Evolutionary conservation across 441 rosid genomes (phyloP), one percentile per base, ranked within the genome.

Genomic region (Croton laevigatus): DNA sequence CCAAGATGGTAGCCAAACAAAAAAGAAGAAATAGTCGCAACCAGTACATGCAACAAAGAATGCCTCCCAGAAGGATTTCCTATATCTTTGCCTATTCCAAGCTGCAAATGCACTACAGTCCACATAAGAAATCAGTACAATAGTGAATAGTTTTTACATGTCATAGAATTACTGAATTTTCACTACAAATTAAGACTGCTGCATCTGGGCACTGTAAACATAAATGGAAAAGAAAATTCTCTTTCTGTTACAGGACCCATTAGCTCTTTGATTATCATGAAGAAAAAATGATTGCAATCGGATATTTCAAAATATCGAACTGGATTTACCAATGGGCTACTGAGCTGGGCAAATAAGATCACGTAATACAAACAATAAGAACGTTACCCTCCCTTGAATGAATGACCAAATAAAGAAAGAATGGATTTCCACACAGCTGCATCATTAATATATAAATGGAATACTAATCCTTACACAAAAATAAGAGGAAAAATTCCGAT

Each of bases 1-100:
- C 90, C 85, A 20, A 88, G 80, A 73, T 88, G 90, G 74, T 88
- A 88, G 67, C 93, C 93, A 70, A 82, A 86, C 66, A 86, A 82
- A 81, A 88, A 83, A 0, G 93, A 86, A 60, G 82, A 71, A 65
- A 88, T 36, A 14, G 89, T 83, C 42, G 90, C 90, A 73, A 81
- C 88, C 55, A 86, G 40, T 52, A 88, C 85, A 81, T 84, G 86
- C 5, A 80, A 77, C 62, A 86, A 74, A 37, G 93, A 86, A 75
- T 65, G 83, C 79, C 73, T 81, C 93, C 96, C 88, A 11, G 87
- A 76, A 65, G 91, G 93, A 59, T 83, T 78, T 48, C 88, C 91
- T 54, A 73, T 72, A 74, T 89, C 96, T 81, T 88, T 92, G 70
- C 78, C 86, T 36, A 74, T 70, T 75, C 84, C 94, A 86, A 71